These are phyloP conservation scores for Flaveria floridana DNA, from an alignment of 140 eudicot genomes.

Conservation along the genomic window DNA sequence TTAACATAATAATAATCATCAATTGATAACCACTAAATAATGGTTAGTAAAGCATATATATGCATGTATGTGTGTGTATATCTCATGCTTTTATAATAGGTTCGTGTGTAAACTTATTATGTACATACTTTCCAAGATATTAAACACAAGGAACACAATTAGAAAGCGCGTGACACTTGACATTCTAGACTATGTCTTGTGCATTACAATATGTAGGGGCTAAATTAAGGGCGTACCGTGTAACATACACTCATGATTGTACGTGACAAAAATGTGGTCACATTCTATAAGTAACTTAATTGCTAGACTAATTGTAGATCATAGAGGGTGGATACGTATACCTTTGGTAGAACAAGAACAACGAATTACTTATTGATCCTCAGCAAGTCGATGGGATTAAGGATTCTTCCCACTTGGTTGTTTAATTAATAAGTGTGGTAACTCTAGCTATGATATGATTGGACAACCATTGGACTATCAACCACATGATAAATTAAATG, in stretches of 20 bases:
- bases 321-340: background rate
- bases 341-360: background rate
- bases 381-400: background rate
- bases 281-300: background rate
- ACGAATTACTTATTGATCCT: background rate
- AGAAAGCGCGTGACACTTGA: background rate
- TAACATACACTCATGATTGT: background rate
- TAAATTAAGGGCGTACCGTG: background rate
- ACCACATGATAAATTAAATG: conserved; percentile 7
- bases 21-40: no score
- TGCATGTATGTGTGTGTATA: no score
- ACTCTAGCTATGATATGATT: background rate
- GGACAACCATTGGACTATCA: conserved; percentile 2
- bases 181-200: background rate
- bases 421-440: background rate
- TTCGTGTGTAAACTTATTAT: background rate
- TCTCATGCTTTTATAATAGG: background rate
- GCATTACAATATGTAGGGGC: background rate
- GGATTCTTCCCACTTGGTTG: background rate
- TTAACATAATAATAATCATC: no score
- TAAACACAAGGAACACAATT: background rate
- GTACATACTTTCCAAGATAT: no score
- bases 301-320: background rate
- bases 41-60: background rate
- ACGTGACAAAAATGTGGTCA: background rate